Conservation (phyloP, 2,329 filamentous ascomycete species). For the Pseudofabraea citricarpa region DNA sequence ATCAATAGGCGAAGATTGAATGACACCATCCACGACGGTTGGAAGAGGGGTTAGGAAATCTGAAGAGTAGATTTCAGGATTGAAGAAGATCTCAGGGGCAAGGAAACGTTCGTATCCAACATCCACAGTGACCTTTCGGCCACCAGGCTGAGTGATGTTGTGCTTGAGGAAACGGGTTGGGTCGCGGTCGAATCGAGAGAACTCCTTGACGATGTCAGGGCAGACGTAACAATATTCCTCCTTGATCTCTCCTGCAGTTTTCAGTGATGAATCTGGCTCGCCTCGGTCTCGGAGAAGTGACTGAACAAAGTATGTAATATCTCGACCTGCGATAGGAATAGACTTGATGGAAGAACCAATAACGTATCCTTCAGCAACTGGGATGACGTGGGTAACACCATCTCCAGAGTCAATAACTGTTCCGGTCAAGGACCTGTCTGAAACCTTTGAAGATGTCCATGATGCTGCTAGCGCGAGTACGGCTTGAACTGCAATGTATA, state of each 20-base stretch:
- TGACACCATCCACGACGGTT: constrained; percentile 90
- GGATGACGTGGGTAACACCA: constrained; percentile 98
- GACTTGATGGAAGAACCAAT: constrained; percentile 99
- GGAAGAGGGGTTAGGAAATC: constrained; percentile 96
- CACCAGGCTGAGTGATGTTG: constrained; percentile 78
- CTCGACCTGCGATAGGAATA: constrained; percentile 94
- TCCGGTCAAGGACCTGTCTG: constrained; percentile 90
- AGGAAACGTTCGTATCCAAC: constrained; percentile 98
- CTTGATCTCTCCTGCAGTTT: constrained; percentile 97
- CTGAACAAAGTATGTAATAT: constrained; percentile 99
- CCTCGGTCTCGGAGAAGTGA: constrained; percentile 91
- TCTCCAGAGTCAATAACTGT: constrained; percentile 99
- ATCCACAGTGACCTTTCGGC: constrained; percentile 79
- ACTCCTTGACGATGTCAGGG: constrained; percentile 98
- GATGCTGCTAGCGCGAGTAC: constrained; percentile 94
- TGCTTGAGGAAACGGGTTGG: constrained; percentile 89
- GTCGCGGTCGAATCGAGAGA: constrained; percentile 88
- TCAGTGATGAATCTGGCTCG: constrained; percentile 92
- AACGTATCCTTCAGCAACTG: constrained; percentile 96
- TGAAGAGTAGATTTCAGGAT: constrained; percentile 98
- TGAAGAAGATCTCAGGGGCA: constrained; percentile 99
- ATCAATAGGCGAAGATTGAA: constrained; percentile 96
- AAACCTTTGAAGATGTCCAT: constrained; percentile 98
- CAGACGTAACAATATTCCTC: constrained; percentile 98
- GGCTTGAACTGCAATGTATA: constrained; percentile 98